Conservation (phyloP, 495 filamentous ascomycete species). For the Penicillium fimorum region DNA sequence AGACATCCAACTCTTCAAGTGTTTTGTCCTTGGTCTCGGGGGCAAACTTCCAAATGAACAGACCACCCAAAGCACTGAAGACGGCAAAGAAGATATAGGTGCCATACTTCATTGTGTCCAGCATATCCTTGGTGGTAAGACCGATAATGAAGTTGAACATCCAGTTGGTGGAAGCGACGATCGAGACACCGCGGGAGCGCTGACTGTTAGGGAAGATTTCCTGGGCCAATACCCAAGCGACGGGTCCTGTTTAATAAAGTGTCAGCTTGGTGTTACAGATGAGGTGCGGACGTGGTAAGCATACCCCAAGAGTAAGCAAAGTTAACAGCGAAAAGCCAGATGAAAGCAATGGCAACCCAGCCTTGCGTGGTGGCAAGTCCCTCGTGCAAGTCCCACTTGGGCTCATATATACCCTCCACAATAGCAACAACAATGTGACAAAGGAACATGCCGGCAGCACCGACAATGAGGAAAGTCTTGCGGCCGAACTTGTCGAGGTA, state of each 20-base stretch:
- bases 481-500: slow-evolving; percentile 72
- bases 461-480: slow-evolving; percentile 65
- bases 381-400: slow-evolving; percentile 31
- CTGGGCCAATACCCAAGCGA: slow-evolving; percentile 39
- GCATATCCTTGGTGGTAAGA: slow-evolving; percentile 42
- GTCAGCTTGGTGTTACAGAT: neutral
- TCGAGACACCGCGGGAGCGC: slow-evolving; percentile 39
- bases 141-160: slow-evolving; percentile 48
- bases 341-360: slow-evolving; percentile 44
- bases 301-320: slow-evolving; percentile 45
- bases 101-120: slow-evolving; percentile 39
- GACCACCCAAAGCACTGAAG: slow-evolving; percentile 47
- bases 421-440: slow-evolving; percentile 46
- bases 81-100: slow-evolving; percentile 47
- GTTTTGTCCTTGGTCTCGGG: slow-evolving; percentile 60
- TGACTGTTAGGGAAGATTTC: slow-evolving; percentile 46
- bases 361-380: slow-evolving; percentile 29
- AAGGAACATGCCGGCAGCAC: slow-evolving; percentile 68
- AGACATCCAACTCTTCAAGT: slow-evolving; percentile 51
- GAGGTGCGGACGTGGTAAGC: neutral
- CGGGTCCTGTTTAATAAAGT: slow-evolving; percentile 21
- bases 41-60: slow-evolving; percentile 51
- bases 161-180: slow-evolving; percentile 44
- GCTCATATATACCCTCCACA: slow-evolving; percentile 37
- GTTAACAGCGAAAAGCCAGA: slow-evolving; percentile 43